Evolutionary conservation across 2,329 filamentous ascomycete genomes (phyloP).

Genomic region (Thermothelomyces thermophilus): DNA sequence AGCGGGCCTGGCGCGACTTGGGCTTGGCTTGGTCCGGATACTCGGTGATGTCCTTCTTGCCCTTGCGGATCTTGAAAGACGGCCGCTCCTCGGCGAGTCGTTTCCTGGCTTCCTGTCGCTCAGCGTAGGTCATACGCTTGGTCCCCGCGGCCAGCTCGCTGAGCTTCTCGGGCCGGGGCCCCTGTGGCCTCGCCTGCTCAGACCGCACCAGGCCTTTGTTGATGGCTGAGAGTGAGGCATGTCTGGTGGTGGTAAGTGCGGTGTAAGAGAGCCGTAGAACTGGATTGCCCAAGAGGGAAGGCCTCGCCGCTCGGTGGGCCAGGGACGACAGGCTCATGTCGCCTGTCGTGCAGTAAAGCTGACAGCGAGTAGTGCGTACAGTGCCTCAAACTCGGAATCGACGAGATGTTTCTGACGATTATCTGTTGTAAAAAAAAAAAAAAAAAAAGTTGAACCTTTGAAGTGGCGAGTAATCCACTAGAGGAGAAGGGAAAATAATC

Average conservation of each 20-base stretch:
- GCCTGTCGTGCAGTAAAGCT: neutral
- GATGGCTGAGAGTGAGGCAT: conserved; percentile 62
- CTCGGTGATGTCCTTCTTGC: conserved; percentile 48
- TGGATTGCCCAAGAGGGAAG: conserved; percentile 4
- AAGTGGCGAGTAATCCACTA: too few relatives aligned
- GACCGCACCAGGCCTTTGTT: conserved; percentile 54
- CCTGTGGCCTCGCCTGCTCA: conserved; percentile 30
- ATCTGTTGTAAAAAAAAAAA: too few relatives aligned
- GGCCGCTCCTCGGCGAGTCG: conserved; percentile 22
- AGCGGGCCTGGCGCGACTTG: conserved; percentile 45
- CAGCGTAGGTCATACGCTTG: conserved; percentile 27
- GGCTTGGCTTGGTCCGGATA: conserved; percentile 33
- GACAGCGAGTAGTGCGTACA: neutral
- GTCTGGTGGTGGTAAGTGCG: conserved; percentile 29
- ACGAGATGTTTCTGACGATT: too few relatives aligned
- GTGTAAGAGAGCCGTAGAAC: conserved; percentile 4
- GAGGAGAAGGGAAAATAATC: neutral
- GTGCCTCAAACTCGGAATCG: too few relatives aligned
- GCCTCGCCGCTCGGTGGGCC: conserved; percentile 16
- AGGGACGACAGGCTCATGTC: conserved; percentile 19
- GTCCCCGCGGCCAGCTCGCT: neutral
- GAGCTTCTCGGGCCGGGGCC: conserved; percentile 19
- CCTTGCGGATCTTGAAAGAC: conserved; percentile 36
- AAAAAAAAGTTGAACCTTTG: too few relatives aligned
- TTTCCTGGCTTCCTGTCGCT: conserved; percentile 25